Evolutionary conservation across 768 basidiomycete species (phyloP).

Genomic region (Lactifluus hygrophoroides): DNA sequence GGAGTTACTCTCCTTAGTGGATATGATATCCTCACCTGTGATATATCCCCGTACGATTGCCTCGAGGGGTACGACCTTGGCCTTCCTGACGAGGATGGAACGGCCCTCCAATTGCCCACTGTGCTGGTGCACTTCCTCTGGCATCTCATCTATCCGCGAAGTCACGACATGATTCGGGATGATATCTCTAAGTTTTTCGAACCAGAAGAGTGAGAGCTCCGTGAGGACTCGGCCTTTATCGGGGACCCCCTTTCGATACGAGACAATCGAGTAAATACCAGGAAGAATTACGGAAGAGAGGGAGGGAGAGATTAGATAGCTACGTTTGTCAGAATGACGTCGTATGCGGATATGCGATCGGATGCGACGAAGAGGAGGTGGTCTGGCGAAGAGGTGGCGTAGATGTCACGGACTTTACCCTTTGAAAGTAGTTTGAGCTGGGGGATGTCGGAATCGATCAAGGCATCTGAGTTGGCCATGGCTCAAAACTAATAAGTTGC

Average conservation of each 20-base stretch:
- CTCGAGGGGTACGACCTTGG: slow-evolving; percentile 84
- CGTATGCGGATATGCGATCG: slow-evolving; percentile 94
- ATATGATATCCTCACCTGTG: slow-evolving; percentile 51
- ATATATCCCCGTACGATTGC: slow-evolving; percentile 95
- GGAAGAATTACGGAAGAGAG: not conserved
- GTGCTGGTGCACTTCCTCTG: slow-evolving; percentile 65
- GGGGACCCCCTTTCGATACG: slow-evolving; percentile 68
- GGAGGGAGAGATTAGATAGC: not conserved
- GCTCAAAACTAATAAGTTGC: not conserved
- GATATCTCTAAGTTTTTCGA: slow-evolving; percentile 66
- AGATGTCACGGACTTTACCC: slow-evolving; percentile 97
- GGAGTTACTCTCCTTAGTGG: too few species aligned
- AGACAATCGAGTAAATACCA: not conserved
- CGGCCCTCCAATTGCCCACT: slow-evolving; percentile 72
- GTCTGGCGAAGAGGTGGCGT: slow-evolving; percentile 59
- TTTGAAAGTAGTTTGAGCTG: slow-evolving; percentile 64
- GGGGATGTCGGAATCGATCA: slow-evolving; percentile 51
- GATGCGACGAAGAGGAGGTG: slow-evolving; percentile 88
- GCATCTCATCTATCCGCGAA: slow-evolving; percentile 71
- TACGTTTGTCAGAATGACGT: slow-evolving; percentile 91
- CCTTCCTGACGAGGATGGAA: slow-evolving; percentile 86
- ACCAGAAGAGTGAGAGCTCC: slow-evolving; percentile 92
- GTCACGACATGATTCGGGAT: slow-evolving; percentile 90
- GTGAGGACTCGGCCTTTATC: slow-evolving; percentile 89
- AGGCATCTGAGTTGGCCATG: slow-evolving; percentile 37